These are phyloP conservation scores for Vanrija sp. DNA, from an alignment of 1,284 basidiomycete genomes.

Conservation along the genomic window DNA sequence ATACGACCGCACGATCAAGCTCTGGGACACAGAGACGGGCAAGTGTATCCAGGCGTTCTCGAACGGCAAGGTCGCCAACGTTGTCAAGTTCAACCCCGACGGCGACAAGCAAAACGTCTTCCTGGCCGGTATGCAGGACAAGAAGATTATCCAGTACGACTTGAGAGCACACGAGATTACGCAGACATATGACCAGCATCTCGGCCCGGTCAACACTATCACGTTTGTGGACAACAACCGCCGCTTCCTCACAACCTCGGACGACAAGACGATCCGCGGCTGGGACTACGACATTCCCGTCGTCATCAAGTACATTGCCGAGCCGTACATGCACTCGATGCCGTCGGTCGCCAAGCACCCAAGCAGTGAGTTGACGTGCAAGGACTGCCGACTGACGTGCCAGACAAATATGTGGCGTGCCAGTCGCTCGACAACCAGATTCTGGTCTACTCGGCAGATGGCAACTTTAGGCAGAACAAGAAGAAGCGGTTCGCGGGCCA, in stretches of 20 bases:
- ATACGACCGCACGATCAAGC: conserved; percentile 95
- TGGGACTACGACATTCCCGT: conserved; percentile 99
- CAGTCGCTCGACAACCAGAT: conserved; percentile 99
- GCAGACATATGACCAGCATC: conserved; percentile 98
- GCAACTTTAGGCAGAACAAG: conserved; percentile 90
- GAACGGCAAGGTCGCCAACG: conserved; percentile 95
- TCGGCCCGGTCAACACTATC: conserved; percentile 96
- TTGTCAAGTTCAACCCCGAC: conserved; percentile 92
- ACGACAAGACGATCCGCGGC: conserved; percentile 98
- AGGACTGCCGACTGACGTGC: no score
- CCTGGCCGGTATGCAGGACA: conserved; percentile 97
- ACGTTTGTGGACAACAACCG: conserved; percentile 95
- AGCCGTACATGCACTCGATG: conserved; percentile 99
- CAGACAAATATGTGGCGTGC: conserved; percentile 93
- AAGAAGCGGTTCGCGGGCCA: conserved; percentile 98
- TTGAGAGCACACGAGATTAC: conserved; percentile 87
- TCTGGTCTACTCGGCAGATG: conserved; percentile 89
- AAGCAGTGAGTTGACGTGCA: conserved; percentile 62
- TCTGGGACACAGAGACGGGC: conserved; percentile 98
- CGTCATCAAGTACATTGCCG: conserved; percentile 98
- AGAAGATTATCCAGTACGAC: conserved; percentile 98
- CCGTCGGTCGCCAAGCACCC: conserved; percentile 94
- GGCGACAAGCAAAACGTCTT: conserved; percentile 94
- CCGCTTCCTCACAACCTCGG: conserved; percentile 95
- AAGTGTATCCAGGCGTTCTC: conserved; percentile 90